Base-by-base conservation (phyloP, 1,284 basidiomycete genomes). In the Trametes versicolor region DNA sequence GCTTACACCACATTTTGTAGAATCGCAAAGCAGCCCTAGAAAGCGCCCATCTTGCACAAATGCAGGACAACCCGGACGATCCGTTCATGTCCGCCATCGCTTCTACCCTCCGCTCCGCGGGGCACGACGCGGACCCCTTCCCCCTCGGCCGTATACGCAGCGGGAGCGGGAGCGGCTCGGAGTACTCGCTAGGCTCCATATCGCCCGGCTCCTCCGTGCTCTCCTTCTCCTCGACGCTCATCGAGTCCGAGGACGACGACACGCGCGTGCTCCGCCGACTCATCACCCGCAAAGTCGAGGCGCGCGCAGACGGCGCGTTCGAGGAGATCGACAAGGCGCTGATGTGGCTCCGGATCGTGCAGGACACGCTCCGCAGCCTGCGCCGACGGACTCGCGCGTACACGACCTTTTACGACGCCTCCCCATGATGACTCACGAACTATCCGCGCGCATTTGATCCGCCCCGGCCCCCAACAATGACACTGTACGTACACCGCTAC, bases 261-360 rank as follows among this genome's bases (percentile, higher is more conserved):
- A 83, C 81, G 7, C 82, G 82, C 37, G 79, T 82, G 25, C 78
- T 92, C 49, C 86, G 88, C 21, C 80, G 87, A 19, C 74, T 92
- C 23, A 72, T 92, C 29, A 76, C 86, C 47, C 83, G 87, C 50
- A 91, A 90, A 77, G 83, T 92, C 58, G 84, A 87, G 29, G 82
- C 84, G 15, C 80, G 85, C 34, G 79, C 84, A 3, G 82, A 83
- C 29, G 85, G 83, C 32, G 84, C 90, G 49, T 83, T 87, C 75
- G 89, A 91, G 69, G 83, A 91, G 75, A 79, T 91, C 49, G 87
- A 91, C 65, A 85, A 83, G 69, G 80, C 82, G 48, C 78, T 80
- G 27, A 76, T 77, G 2, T 91, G 91, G 88, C 74, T 90, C 36
- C 80, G 83, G 50, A 83, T 90, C 61, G 84, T 91, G 64, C 87